Percentiles rank a stretch among this genome's conserved stretches.
These are phyloP conservation scores for Termitomyces sp. DNA, from an alignment of 768 basidiomycete species.

Conservation along the genomic window DNA sequence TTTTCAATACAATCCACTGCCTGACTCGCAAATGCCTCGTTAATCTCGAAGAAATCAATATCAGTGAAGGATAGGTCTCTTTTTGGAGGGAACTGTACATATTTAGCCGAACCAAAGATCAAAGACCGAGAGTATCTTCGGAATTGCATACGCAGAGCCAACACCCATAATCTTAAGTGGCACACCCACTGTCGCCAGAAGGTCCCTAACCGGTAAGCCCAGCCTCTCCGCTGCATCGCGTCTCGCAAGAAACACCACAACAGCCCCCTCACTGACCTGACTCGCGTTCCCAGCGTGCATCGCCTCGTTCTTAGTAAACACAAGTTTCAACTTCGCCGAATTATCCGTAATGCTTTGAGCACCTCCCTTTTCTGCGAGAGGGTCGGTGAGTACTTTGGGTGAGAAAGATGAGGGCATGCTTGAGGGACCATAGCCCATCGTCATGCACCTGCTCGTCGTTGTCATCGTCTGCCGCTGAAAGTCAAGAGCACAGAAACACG, in stretches of 20 bases:
- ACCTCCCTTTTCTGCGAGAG: slow-evolving; percentile 75
- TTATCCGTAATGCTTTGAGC: slow-evolving; percentile 69
- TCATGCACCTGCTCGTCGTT: slow-evolving; percentile 85
- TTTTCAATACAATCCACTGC: slow-evolving; percentile 61
- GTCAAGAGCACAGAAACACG: slow-evolving; percentile 17
- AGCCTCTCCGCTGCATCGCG: slow-evolving; percentile 79
- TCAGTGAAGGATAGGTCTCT: slow-evolving; percentile 65
- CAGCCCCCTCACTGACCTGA: slow-evolving; percentile 91
- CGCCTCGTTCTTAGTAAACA: slow-evolving; percentile 70
- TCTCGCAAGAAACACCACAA: slow-evolving; percentile 81
- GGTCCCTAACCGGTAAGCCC: slow-evolving; percentile 84
- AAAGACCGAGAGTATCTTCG: slow-evolving; percentile 53
- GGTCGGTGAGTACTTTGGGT: slow-evolving; percentile 59
- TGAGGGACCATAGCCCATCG: slow-evolving; percentile 61
- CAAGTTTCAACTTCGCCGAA: slow-evolving; percentile 80
- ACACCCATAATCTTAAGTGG: slow-evolving; percentile 90
- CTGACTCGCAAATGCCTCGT: slow-evolving; percentile 87
- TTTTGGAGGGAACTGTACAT: slow-evolving; percentile 46
- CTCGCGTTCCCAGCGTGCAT: slow-evolving; percentile 87
- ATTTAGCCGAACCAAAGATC: no score
- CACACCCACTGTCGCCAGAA: slow-evolving; percentile 70
- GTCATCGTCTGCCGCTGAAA: no score
- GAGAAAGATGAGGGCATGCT: slow-evolving; percentile 55
- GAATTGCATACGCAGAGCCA: slow-evolving; percentile 75
- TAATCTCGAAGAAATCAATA: slow-evolving; percentile 87